Evolutionary conservation across 148 eudicot genomes (phyloP).

Genomic region (Vaccinium macrocarpon): DNA sequence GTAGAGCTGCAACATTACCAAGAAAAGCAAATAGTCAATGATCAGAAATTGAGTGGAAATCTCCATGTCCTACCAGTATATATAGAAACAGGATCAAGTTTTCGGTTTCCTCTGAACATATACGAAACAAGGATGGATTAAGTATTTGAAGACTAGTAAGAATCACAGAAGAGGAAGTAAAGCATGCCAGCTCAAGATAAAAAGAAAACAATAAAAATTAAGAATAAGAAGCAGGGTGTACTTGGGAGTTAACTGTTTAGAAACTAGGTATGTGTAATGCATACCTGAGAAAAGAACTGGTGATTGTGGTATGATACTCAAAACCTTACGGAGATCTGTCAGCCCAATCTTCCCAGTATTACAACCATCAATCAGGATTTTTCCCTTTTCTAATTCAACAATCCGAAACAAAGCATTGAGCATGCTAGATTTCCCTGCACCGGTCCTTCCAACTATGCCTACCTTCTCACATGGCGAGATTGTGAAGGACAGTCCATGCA

Average conservation of each 20-base stretch:
- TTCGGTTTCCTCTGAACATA: neutral
- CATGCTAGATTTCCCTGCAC: conserved; percentile 82
- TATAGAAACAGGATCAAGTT: neutral
- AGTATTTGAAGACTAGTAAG: neutral
- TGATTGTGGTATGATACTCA: conserved; percentile 81
- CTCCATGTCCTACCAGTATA: neutral
- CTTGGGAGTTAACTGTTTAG: conserved; percentile 3
- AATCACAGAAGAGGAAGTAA: neutral
- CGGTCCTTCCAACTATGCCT: conserved; percentile 77
- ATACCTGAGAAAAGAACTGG: conserved; percentile 81
- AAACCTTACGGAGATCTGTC: conserved; percentile 58
- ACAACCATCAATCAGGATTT: conserved; percentile 54
- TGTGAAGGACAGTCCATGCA: conserved; percentile 52
- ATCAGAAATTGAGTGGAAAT: neutral
- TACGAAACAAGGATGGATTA: neutral
- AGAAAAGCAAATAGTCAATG: neutral
- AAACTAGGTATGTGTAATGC: neutral
- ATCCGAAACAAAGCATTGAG: conserved; percentile 63
- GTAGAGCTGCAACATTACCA: neutral
- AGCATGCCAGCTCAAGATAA: conserved; percentile 13
- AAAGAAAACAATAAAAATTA: neutral
- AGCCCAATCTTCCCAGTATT: conserved; percentile 59
- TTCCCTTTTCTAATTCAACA: conserved; percentile 69
- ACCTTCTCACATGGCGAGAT: conserved; percentile 57
- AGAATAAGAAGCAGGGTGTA: neutral